Evolutionary conservation across 2,329 filamentous ascomycete genomes (phyloP), one percentile per base, ranked within the genome.

Genomic region (Alternaria longipes): DNA sequence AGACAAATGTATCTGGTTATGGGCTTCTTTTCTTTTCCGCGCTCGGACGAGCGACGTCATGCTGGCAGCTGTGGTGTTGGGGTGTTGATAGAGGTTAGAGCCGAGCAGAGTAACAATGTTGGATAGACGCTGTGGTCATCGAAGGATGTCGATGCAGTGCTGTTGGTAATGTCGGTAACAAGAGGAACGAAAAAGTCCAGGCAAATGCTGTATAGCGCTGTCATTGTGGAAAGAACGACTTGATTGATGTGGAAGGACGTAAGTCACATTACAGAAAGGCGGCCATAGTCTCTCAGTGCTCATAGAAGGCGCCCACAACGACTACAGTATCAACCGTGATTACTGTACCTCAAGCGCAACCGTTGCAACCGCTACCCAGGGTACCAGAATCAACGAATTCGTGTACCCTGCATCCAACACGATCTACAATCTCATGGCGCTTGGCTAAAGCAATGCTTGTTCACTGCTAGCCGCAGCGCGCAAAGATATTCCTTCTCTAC

Each of bases 21-120:
- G 64, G 38, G 46, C 54, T 40, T 75, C 74, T 57, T 76, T 79
- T 46, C 76, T 69, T 58, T 79, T 79, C 47, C 70, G 70, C 24
- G 63, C 55, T 22, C 65, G 61, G 59, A 73, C 70, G 40, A 78
- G 65, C 51, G 76, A 69, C 63, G 76, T 68, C 74, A 79, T 78
- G 24, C 54, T 66, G 60, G 54, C 41, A 45, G 40, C 26, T 52
- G 24, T 20, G 47, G 24, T 26, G 36, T 32, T 5, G 22, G n/a
- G 41, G 30, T 38, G 20, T 11, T 54, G 18, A 30, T 42, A 14
- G n/a, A 40, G 40, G 32, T 34, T 53, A 55, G 22, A n/a, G 44
- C 28, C 24, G 36, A 24, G 26, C 20, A 3, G 50, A 54, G 41
- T 62, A 58, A 53, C 24, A 59, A 55, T 64, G 47, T 22, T 53